These are phyloP conservation scores for Arctostaphylos glauca DNA, from an alignment of 148 eudicot species.

Conservation along the genomic window DNA sequence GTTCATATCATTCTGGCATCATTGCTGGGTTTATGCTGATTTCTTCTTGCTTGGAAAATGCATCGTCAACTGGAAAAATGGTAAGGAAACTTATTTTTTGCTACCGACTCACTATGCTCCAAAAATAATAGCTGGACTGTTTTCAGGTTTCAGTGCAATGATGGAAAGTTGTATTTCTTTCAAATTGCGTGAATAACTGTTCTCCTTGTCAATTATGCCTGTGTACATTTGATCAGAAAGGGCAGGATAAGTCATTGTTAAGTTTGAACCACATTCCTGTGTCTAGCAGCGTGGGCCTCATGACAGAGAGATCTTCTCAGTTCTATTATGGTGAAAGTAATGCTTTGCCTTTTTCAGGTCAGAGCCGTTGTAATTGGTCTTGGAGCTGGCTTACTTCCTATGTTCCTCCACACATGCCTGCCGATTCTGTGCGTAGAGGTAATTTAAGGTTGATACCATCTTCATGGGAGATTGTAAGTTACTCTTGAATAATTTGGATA, in stretches of 20 bases:
- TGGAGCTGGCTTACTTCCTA: slow-evolving; percentile 96
- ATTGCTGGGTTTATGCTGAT: slow-evolving; percentile 76
- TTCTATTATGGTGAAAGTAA: neutral
- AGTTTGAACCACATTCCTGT: neutral
- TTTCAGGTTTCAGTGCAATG: neutral
- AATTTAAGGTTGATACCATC: slow-evolving; percentile 20
- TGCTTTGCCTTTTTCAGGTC: slow-evolving; percentile 41
- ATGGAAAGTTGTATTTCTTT: neutral
- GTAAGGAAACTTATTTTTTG: slow-evolving; percentile 34
- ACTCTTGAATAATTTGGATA: slow-evolving; percentile 17
- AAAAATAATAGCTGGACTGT: neutral
- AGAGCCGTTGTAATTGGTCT: slow-evolving; percentile 82
- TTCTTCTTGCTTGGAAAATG: slow-evolving; percentile 50
- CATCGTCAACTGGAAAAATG: slow-evolving; percentile 44
- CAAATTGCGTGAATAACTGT: neutral
- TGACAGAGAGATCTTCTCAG: neutral
- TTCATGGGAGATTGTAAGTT: slow-evolving; percentile 7
- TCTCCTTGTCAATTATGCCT: slow-evolving; percentile 9
- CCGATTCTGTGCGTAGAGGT: slow-evolving; percentile 66
- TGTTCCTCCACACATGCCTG: slow-evolving; percentile 71
- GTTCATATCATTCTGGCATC: slow-evolving; percentile 86
- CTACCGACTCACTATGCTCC: neutral
- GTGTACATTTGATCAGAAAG: neutral
- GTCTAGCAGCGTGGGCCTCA: neutral
- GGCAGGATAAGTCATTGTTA: neutral